Conservation (phyloP, 1,284 basidiomycete species). For the Moesziomyces sp. region DNA sequence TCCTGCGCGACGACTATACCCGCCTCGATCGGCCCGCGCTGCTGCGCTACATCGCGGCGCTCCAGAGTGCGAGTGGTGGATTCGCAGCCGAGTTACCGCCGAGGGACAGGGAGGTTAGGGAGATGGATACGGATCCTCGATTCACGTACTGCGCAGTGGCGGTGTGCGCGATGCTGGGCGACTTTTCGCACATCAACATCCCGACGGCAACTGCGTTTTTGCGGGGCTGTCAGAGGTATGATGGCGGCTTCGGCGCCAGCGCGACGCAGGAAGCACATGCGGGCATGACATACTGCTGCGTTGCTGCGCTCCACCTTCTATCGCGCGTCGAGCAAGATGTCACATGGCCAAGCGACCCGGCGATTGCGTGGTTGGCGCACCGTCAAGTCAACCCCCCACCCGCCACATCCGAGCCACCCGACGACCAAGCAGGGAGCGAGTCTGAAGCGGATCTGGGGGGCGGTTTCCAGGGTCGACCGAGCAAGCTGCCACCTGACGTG, state of each 20-base stretch:
- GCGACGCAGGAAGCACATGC: conserved; percentile 87
- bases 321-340: background rate
- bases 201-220: conserved; percentile 76
- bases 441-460: conserved; percentile 17
- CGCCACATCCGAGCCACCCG: background rate
- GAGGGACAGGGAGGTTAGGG: background rate
- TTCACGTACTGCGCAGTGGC: conserved; percentile 90
- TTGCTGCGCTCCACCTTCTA: conserved; percentile 79
- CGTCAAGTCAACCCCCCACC: conserved; percentile 22
- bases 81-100: conserved; percentile 72
- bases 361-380: conserved; percentile 24
- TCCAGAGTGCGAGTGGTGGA: conserved; percentile 57
- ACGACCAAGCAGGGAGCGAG: conserved; percentile 3
- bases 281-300: conserved; percentile 92
- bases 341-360: conserved; percentile 10
- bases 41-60: conserved; percentile 13
- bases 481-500: conserved; percentile 52
- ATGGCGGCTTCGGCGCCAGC: conserved; percentile 89
- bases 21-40: conserved; percentile 44
- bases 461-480: conserved; percentile 55
- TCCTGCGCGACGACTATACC: conserved; percentile 55
- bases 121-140: conserved; percentile 77
- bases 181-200: conserved; percentile 80
- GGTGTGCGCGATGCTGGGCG: conserved; percentile 79
- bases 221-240: conserved; percentile 77